Conservation (phyloP, 139 green algal species). For the Chlamydomonas eustigma region DNA sequence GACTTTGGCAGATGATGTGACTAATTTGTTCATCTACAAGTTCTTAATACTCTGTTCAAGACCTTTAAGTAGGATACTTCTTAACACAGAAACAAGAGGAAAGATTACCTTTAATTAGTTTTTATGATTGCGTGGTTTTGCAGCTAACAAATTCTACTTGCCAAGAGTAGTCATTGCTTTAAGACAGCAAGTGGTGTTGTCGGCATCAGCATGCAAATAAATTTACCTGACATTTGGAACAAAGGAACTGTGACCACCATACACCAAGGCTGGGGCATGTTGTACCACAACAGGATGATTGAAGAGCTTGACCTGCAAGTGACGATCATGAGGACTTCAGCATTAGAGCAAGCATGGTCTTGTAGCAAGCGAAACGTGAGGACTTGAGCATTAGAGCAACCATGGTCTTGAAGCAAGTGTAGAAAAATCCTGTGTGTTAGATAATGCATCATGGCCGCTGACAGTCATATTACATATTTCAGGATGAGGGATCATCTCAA, state of each 20-base stretch:
- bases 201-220: not conserved
- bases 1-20: not conserved
- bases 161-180: not conserved
- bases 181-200: not conserved
- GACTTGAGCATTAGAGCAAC: not conserved
- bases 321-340: not conserved
- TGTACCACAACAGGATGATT: slow-evolving; percentile 38
- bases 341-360: not conserved
- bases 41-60: not conserved
- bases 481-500: not conserved
- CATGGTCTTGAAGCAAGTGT: not conserved
- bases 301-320: slow-evolving; percentile 26
- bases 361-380: not conserved
- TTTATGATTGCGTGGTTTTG: no score
- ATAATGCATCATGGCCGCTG: not conserved
- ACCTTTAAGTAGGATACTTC: not conserved
- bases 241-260: slow-evolving; percentile 29
- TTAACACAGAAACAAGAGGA: not conserved
- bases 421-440: not conserved
- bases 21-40: not conserved
- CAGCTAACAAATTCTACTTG: no score
- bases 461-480: not conserved
- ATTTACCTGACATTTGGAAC: slow-evolving; percentile 37
- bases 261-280: slow-evolving; percentile 24
- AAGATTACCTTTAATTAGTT: no score